phyloP scores from a whole-genome alignment of 2,329 filamentous ascomycete genomes.

The Aspergillus jensenii region DNA sequence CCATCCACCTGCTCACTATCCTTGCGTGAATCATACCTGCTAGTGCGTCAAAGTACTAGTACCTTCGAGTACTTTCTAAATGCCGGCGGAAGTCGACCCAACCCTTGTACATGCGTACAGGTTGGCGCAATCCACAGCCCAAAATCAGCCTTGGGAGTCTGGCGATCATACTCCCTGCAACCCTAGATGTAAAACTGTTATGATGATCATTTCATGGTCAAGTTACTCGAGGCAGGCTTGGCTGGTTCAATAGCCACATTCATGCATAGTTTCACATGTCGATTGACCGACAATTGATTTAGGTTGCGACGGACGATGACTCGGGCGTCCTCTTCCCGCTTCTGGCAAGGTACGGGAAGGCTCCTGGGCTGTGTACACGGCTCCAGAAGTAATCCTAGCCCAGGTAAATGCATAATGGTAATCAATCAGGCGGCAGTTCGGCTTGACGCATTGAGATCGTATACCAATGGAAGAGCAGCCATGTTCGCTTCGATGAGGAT shows the following conservation, averaged over 20 bases:
- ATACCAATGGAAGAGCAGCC: neutral
- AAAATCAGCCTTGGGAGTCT: neutral
- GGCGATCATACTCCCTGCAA: neutral
- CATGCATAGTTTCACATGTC: conserved; percentile 1
- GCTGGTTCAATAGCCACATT: neutral
- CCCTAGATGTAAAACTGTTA: neutral
- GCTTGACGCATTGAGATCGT: neutral
- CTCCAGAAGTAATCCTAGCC: neutral
- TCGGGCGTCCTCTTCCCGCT: neutral
- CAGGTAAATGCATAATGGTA: neutral
- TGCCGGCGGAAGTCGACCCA: neutral
- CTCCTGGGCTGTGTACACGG: no score
- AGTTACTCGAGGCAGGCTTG: neutral
- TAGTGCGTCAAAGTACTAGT: conserved; percentile 1
- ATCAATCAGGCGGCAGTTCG: neutral
- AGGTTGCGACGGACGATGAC: neutral
- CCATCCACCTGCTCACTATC: neutral
- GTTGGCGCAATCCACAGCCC: neutral
- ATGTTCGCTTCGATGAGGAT: neutral
- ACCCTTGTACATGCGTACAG: conserved; percentile 4
- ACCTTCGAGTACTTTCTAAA: conserved; percentile 1
- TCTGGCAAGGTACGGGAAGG: neutral
- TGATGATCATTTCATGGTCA: neutral
- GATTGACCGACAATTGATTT: neutral
- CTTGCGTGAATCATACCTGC: neutral